A percentile compares a stretch with the other conserved stretches of the same genome.
These are phyloP conservation scores for Linum tenue DNA, from an alignment of 345 rosid genomes.

Conservation along the genomic window DNA sequence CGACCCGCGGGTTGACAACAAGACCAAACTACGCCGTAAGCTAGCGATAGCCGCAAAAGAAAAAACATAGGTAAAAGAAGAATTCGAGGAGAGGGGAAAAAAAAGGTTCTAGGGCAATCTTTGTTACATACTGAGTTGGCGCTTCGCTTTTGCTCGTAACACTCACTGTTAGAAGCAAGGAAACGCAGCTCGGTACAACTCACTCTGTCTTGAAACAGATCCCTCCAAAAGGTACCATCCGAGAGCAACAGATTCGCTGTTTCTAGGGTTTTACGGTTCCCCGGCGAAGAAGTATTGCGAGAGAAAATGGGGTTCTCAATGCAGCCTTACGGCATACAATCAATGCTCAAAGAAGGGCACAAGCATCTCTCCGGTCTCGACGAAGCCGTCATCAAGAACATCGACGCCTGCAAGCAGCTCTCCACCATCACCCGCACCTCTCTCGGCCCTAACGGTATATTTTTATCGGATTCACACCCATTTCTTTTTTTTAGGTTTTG, in stretches of 20 bases:
- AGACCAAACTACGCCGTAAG: too few relatives aligned
- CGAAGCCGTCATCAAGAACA: constrained; percentile 92
- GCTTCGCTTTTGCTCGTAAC: too few relatives aligned
- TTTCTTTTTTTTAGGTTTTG: neutral
- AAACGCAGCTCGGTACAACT: too few relatives aligned
- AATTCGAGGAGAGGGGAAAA: too few relatives aligned
- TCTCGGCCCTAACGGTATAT: constrained; percentile 84
- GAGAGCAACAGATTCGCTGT: neutral
- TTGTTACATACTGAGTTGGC: too few relatives aligned
- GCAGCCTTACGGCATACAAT: constrained; percentile 85
- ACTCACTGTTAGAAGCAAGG: too few relatives aligned
- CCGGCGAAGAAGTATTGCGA: neutral
- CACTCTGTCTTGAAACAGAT: too few relatives aligned
- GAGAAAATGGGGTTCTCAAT: constrained; percentile 56
- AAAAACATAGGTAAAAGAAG: too few relatives aligned
- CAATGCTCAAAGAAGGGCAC: constrained; percentile 97
- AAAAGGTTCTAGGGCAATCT: too few relatives aligned
- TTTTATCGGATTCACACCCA: neutral
- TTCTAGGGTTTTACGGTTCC: neutral
- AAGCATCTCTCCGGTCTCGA: constrained; percentile 90
- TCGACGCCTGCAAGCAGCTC: constrained; percentile 96
- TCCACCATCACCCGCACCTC: constrained; percentile 95
- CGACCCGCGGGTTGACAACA: too few relatives aligned
- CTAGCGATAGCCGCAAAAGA: too few relatives aligned
- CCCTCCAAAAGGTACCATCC: too few relatives aligned